Conservation (phyloP, 768 basidiomycete genomes). For the Boletus edulis region DNA sequence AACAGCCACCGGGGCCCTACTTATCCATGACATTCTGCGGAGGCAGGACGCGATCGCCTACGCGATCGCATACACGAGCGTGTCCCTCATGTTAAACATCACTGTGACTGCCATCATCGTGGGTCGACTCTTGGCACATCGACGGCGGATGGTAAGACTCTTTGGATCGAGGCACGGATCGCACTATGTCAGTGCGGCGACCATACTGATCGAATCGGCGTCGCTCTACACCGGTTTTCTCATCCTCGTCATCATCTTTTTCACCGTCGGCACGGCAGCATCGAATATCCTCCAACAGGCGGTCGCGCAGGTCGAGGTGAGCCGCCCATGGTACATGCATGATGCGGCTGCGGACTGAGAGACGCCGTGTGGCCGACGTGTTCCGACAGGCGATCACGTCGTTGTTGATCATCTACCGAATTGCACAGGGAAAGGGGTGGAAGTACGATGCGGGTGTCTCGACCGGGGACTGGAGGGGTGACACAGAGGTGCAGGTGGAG, state of each 20-base stretch:
- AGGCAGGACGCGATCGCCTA: not conserved
- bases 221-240: constrained; percentile 16
- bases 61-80: constrained; percentile 3
- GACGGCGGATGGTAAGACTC: constrained; percentile 5
- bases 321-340: not conserved
- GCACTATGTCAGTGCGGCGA: constrained; percentile 3
- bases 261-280: not conserved
- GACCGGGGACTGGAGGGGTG: constrained; percentile 17
- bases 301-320: constrained; percentile 20
- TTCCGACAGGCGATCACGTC: constrained; percentile 12
- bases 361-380: not conserved
- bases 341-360: not conserved
- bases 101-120: constrained; percentile 18
- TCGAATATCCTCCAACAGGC: constrained; percentile 14
- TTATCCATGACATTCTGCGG: not conserved
- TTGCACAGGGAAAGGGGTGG: constrained; percentile 18
- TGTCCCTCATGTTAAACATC: constrained; percentile 16
- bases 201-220: constrained; percentile 20
- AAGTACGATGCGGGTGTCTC: constrained; percentile 1
- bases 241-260: constrained; percentile 14
- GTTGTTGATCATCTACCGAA: constrained; percentile 21
- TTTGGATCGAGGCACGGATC: constrained; percentile 17
- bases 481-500: not conserved
- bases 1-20: constrained; percentile 7
- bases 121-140: constrained; percentile 12